A percentile compares a stretch with the other conserved stretches of the same genome.
These are phyloP conservation scores for Aspergillus panamensis DNA, from an alignment of 495 filamentous ascomycete genomes.

Conservation along the genomic window DNA sequence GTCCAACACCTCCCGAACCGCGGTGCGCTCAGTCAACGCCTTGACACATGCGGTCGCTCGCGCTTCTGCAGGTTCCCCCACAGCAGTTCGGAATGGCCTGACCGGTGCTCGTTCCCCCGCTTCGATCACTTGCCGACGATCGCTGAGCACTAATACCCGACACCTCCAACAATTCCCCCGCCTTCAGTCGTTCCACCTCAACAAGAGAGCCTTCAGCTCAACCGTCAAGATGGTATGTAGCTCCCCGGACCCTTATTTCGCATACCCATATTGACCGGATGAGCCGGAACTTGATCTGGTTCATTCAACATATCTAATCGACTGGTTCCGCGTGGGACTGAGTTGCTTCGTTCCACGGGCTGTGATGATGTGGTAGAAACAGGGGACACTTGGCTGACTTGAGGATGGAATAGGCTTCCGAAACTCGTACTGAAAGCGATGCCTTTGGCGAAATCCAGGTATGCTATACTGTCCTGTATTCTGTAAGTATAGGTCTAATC, in stretches of 20 bases:
- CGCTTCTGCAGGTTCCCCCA: conserved; percentile 29
- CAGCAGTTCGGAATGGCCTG: conserved; percentile 32
- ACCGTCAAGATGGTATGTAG: conserved; percentile 42
- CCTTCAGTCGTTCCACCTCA: conserved; percentile 38
- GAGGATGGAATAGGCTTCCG: conserved; percentile 35
- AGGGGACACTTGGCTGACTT: conserved; percentile 8
- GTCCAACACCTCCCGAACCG: conserved; percentile 37
- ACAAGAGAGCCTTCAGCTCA: conserved; percentile 44
- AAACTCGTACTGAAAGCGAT: conserved; percentile 77
- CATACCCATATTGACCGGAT: background rate
- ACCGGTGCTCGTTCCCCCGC: conserved; percentile 30
- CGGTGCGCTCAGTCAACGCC: conserved; percentile 45
- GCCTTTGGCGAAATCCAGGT: conserved; percentile 91
- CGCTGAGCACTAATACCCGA: conserved; percentile 38
- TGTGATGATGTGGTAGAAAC: background rate
- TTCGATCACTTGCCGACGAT: conserved; percentile 28
- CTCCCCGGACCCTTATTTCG: background rate
- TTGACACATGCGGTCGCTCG: conserved; percentile 36
- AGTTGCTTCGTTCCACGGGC: background rate
- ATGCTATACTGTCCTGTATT: conserved; percentile 12
- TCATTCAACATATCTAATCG: conserved; percentile 2
- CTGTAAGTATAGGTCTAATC: conserved; percentile 19
- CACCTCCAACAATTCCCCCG: conserved; percentile 38
- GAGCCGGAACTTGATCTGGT: background rate
- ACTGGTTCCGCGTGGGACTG: background rate